Base-by-base conservation (phyloP, 2,329 filamentous ascomycete genomes). In the Sclerotinia glacialis region DNA sequence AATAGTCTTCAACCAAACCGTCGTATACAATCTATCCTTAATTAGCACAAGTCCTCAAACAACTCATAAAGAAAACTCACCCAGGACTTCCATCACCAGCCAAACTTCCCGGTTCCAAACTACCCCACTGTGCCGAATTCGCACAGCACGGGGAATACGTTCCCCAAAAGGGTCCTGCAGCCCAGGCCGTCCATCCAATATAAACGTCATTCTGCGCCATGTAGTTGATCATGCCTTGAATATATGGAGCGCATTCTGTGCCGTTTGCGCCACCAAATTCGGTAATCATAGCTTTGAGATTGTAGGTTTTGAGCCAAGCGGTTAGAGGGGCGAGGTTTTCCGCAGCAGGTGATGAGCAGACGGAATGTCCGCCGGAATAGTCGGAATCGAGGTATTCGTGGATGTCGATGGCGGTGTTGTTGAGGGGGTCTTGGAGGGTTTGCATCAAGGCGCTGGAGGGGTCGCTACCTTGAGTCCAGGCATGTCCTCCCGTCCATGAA, bases 111-210 rank as follows among this genome's bases (percentile, higher is more conserved):
- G 81, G 81, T 71, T 83, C 81, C 46, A 83, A 72, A 66, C 79
- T 81, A 5, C 81, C 81, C 52, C 77, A 76, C 68, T 78, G 77
- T 50, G 69, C 69, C 55, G 73, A 74, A 74, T 82, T 79, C 0
- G 78, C 77, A 59, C 74, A 83, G 69, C 79, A 79, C 26, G 78
- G 82, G 65, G 77, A 78, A 52, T 75, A 71, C 9, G 75, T 69
- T 1, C 81, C 81, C 81, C 81, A 83, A 54, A 83, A 77, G 0
- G 82, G 81, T 0, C 81, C 81, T 0, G 81, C 82, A 0, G 81
- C 79, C 81, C 81, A 83, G 4, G 81, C 81, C 0, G 81, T 82
- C 81, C 81, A 83, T 3, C 82, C 81, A 55, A 83, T 82, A 68
- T 81, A 83, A 69, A 78, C 79, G 1, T 78, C 74, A 68, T 83